phyloP scores from a whole-genome alignment of 768 basidiomycete species.

The Lactifluus pinguis region DNA sequence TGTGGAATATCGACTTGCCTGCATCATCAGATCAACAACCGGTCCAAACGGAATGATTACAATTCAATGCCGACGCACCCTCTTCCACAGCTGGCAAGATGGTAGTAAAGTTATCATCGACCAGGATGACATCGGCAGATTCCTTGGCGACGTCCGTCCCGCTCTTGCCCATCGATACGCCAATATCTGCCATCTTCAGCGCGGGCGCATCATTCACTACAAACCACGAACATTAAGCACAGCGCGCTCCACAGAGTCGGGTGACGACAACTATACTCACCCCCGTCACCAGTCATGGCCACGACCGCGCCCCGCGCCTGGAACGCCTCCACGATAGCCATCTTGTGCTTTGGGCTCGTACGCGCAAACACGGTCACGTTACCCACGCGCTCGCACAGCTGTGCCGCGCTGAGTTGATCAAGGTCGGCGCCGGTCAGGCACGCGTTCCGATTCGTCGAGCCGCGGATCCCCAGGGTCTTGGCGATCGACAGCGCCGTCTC shows the following conservation, averaged over 20 bases:
- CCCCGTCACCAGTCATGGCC: conserved; percentile 97
- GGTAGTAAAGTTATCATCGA: conserved; percentile 95
- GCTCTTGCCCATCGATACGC: conserved; percentile 94
- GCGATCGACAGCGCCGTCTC: conserved; percentile 87
- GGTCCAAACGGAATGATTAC: conserved; percentile 2
- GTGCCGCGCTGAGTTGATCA: conserved; percentile 72
- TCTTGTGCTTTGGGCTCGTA: conserved; percentile 95
- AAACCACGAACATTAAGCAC: background rate
- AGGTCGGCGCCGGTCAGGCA: conserved; percentile 50
- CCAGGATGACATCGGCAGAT: conserved; percentile 93
- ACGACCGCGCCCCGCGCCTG: conserved; percentile 84
- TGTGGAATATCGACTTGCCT: conserved; percentile 98
- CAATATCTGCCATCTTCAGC: conserved; percentile 96
- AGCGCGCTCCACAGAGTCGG: background rate
- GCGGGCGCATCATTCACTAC: conserved; percentile 94
- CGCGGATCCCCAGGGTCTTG: conserved; percentile 69
- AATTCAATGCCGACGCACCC: conserved; percentile 35
- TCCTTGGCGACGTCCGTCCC: conserved; percentile 99
- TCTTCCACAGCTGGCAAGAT: conserved; percentile 93
- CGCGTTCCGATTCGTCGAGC: conserved; percentile 33
- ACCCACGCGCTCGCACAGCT: conserved; percentile 76
- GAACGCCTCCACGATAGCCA: conserved; percentile 93
- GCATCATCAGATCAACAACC: conserved; percentile 3
- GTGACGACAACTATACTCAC: conserved; percentile 31
- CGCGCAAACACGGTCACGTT: conserved; percentile 84